phyloP scores from a whole-genome alignment of 2,329 filamentous ascomycete species.

The Talaromyces amestolkiae region DNA sequence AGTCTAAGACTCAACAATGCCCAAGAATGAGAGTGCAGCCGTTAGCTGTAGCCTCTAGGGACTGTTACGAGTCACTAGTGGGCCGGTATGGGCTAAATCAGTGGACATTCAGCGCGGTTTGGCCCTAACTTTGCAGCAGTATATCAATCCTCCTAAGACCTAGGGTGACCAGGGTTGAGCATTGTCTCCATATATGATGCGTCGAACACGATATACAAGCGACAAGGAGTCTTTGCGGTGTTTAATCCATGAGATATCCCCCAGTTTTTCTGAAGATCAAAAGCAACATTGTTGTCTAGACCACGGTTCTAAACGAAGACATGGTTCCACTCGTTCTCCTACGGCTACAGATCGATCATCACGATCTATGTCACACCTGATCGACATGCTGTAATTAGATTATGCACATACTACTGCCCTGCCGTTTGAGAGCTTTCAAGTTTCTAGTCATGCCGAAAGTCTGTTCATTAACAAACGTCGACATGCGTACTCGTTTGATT shows the following conservation, averaged over 20 bases:
- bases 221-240: slow-evolving; percentile 1
- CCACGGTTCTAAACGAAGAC: background rate
- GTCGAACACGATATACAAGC: background rate
- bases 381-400: background rate
- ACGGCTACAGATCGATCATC: background rate
- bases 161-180: slow-evolving; percentile 10
- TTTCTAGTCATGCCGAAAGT: background rate
- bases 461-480: background rate
- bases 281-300: background rate
- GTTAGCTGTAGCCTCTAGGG: slow-evolving; percentile 1
- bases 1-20: background rate
- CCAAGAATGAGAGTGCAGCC: slow-evolving; percentile 8
- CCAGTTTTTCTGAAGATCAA: background rate
- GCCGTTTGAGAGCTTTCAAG: background rate
- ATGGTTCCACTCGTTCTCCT: background rate
- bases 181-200: slow-evolving; percentile 1
- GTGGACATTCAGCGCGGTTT: slow-evolving; percentile 8
- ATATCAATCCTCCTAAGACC: slow-evolving; percentile 7
- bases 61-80: slow-evolving; percentile 14
- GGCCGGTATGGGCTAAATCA: background rate
- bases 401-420: background rate
- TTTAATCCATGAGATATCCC: background rate
- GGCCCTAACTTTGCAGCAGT: slow-evolving; percentile 14
- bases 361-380: slow-evolving; percentile 3
- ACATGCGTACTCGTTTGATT: background rate